Evolutionary conservation across 768 basidiomycete genomes (phyloP), one percentile per base, ranked within the genome.

Genomic region (Tricholoma matsutake): DNA sequence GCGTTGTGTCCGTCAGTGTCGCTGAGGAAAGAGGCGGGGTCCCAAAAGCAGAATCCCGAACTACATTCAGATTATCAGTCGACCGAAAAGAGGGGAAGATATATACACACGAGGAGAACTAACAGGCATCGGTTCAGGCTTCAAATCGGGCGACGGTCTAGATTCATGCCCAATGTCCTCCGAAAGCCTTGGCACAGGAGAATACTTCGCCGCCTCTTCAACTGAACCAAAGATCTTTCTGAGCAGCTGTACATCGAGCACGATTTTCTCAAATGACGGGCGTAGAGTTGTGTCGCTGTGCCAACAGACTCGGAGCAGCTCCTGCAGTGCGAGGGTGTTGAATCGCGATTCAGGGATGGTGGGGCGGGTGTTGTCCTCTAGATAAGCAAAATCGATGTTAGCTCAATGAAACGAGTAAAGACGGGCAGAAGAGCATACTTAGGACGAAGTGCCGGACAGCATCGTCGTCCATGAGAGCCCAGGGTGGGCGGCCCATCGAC

Each of bases 401-500:
- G 52, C 28, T 37, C 9, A 22, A 29, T 14, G 3, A 37, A 57
- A 45, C 51, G 20, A 43, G 62, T 62, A 22, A 16, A 28, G n/a
- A 25, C 7, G 11, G n/a, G n/a, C n/a, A 35, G 16, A 10, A 60
- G 53, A 39, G 70, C 78, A 49, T 57, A 86, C 85, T 73, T 6
- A 83, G 64, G 13, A 89, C 84, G 28, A 83, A 77, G 57, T 76
- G 75, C 29, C 76, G 75, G 28, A 89, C 82, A 1, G 77, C 72
- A 6, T 78, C 76, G 57, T 88, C 85, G 54, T 83, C 79, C 61
- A 78, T 69, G 11, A 74, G 67, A 3, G 76, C 71, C 85, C 86
- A 88, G 1, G 88, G 86, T 55, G 87, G 70, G 58, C 81, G 79
- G 4, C 87, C 88, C 74, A 85, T 83, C 0, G 81, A 79, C 28